Conservation (phyloP, 2,329 filamentous ascomycete species). For the Daldinia eschscholtzii region DNA sequence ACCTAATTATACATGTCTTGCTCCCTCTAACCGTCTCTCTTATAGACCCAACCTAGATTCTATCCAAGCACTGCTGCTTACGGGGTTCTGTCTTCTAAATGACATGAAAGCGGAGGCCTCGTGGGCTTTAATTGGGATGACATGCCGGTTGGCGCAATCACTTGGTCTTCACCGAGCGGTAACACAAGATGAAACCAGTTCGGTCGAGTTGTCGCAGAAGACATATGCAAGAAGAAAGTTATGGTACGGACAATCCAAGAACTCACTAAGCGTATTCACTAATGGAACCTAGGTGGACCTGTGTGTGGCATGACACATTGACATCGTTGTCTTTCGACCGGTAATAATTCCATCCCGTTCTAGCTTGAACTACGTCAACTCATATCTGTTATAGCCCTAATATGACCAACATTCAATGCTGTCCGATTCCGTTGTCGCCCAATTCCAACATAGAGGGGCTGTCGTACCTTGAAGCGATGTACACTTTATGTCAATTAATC, state of each 20-base stretch:
- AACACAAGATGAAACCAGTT: slow-evolving; percentile 60
- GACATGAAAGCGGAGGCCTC: slow-evolving; percentile 79
- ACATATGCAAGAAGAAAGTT: slow-evolving; percentile 68
- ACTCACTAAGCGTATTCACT: slow-evolving; percentile 7
- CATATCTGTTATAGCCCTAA: slow-evolving; percentile 61
- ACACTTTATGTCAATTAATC: slow-evolving; percentile 72
- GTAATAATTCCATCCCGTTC: slow-evolving; percentile 52
- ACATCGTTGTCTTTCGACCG: slow-evolving; percentile 75
- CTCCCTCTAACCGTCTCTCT: slow-evolving; percentile 22
- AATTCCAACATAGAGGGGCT: slow-evolving; percentile 61
- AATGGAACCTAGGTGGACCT: slow-evolving; percentile 64
- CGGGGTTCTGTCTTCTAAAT: slow-evolving; percentile 73
- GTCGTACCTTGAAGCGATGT: slow-evolving; percentile 74
- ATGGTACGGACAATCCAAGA: slow-evolving; percentile 58
- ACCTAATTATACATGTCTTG: slow-evolving; percentile 17
- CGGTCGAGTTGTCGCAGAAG: slow-evolving; percentile 62
- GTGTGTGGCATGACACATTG: slow-evolving; percentile 75
- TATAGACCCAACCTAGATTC: slow-evolving; percentile 72
- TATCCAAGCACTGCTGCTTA: slow-evolving; percentile 73
- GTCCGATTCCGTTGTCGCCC: slow-evolving; percentile 63
- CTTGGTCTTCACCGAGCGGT: slow-evolving; percentile 69
- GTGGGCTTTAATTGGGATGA: slow-evolving; percentile 74
- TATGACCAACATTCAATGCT: slow-evolving; percentile 71
- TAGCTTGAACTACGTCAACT: slow-evolving; percentile 15
- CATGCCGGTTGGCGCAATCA: slow-evolving; percentile 74